Evolutionary conservation across 2,329 filamentous ascomycete species (phyloP).

Genomic region (Botrytis byssoidea): DNA sequence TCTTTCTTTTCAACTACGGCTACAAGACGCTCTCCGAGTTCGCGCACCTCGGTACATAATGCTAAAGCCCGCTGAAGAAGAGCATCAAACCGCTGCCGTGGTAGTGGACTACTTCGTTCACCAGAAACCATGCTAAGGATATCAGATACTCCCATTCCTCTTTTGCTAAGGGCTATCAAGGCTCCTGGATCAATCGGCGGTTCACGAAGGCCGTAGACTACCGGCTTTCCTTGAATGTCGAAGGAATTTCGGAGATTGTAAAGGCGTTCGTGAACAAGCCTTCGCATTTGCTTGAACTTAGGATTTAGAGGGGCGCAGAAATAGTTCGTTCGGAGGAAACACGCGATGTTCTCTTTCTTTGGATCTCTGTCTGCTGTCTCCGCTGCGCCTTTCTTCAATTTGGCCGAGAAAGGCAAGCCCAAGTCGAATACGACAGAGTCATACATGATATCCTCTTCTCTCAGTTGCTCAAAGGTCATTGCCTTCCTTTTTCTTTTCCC

Average conservation of each 20-base stretch:
- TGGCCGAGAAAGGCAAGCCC: not conserved
- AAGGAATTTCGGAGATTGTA: not conserved
- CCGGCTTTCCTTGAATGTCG: not conserved
- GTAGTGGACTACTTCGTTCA: not conserved
- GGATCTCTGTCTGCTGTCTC: not conserved
- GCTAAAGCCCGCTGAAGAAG: not conserved
- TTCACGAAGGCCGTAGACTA: not conserved
- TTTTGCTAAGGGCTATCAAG: not conserved
- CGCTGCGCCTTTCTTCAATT: not conserved
- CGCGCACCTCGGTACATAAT: not conserved
- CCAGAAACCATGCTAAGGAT: not conserved
- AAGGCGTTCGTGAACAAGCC: not conserved
- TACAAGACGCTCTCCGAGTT: not conserved
- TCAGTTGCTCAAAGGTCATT: not conserved
- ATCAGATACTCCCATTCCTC: not conserved
- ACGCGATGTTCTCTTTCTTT: not conserved
- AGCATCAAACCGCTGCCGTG: not conserved
- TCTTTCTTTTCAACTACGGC: not conserved
- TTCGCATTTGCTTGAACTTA: slow-evolving; percentile 6
- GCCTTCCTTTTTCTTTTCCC: not conserved
- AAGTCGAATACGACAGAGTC: not conserved
- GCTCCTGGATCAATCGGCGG: not conserved
- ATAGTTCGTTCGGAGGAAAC: not conserved
- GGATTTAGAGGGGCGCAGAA: not conserved
- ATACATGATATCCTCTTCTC: not conserved